These are phyloP conservation scores for Fusarium annulatum DNA, from an alignment of 2,329 filamentous ascomycete species.

Conservation along the genomic window DNA sequence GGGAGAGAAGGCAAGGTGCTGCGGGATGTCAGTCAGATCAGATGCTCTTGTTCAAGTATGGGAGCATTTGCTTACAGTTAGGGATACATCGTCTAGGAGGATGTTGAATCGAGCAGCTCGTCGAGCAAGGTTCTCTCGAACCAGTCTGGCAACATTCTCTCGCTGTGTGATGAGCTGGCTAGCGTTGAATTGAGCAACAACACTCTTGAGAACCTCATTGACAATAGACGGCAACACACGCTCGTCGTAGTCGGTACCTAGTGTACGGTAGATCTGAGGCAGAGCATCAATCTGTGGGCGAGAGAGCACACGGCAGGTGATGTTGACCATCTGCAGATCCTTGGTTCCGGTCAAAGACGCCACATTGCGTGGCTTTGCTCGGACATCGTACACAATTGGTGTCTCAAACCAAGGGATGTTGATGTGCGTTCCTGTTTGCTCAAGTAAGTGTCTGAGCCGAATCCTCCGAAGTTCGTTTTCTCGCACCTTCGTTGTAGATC, in stretches of 20 bases:
- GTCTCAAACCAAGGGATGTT: slow-evolving; percentile 98
- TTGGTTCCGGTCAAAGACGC: slow-evolving; percentile 98
- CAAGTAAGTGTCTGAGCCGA: slow-evolving; percentile 29
- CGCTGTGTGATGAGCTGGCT: slow-evolving; percentile 98
- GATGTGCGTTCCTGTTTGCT: slow-evolving; percentile 83
- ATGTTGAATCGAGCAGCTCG: slow-evolving; percentile 98
- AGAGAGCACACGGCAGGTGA: slow-evolving; percentile 98
- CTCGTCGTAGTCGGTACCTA: slow-evolving; percentile 97
- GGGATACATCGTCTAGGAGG: slow-evolving; percentile 93
- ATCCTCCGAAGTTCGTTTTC: slow-evolving; percentile 16
- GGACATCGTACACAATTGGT: slow-evolving; percentile 95
- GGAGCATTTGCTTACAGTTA: slow-evolving; percentile 75
- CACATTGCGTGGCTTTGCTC: slow-evolving; percentile 96
- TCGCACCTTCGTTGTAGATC: slow-evolving; percentile 91
- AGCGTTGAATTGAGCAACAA: slow-evolving; percentile 98
- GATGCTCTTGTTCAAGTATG: neutral
- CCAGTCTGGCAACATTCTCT: slow-evolving; percentile 92
- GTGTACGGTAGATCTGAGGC: slow-evolving; percentile 95
- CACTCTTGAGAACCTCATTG: slow-evolving; percentile 98
- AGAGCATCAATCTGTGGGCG: slow-evolving; percentile 87
- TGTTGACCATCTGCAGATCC: slow-evolving; percentile 99
- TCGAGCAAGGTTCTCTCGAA: slow-evolving; percentile 91
- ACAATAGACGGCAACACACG: slow-evolving; percentile 96
- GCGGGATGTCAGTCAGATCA: slow-evolving; percentile 6
- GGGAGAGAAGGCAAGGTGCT: slow-evolving; percentile 79